Base-by-base conservation (phyloP, 345 rosid genomes). In the Salix udensis region DNA sequence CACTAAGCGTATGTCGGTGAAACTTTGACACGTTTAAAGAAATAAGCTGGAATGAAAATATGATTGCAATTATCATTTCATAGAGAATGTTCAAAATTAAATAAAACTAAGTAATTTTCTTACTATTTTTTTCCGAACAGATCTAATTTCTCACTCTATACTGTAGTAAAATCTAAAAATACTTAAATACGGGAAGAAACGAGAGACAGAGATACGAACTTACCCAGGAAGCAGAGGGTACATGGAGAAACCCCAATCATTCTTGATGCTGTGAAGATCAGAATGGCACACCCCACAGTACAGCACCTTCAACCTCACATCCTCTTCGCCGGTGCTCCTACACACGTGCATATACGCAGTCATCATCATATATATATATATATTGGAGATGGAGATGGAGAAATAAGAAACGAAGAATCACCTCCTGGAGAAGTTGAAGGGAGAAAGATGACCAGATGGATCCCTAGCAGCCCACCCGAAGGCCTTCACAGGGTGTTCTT, bases 181-280 rank as follows among this genome's bases (percentile, higher is more conserved):
- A 0, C 50, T 44, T 44, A 44, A 44, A 44, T 3, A 14, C 50
- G 16, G 16, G 50, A 46, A 46, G 50, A 14, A 46, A 46, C 1
- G 50, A 13, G 13, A 40, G 44, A 8, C 2, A 39, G 42, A 2
- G 44, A 40, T 2, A 10, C 14, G 50, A 4, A 46, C 67, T 4
- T 60, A 73, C 76, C 76, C 76, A 34, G 76, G 76, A 16, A 73
- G 67, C 16, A 73, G 16, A 34, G 76, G 76, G 40, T 73, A 73
- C 15, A n/a, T 40, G 18, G 74, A 71, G 31, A 42, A 11, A 24
- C 74, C 64, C 74, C 74, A 71, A 0, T 71, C 74, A 66, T 66
- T 66, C 40, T 34, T 66, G 31, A 66, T 37, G 7, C 15, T 26
- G n/a, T 66, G 69, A 31, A 48, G 40, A 4, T 44, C 74, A 19